Base-by-base conservation (phyloP, 1,139 yeast species). In the Scheffersomyces segobiensis region DNA sequence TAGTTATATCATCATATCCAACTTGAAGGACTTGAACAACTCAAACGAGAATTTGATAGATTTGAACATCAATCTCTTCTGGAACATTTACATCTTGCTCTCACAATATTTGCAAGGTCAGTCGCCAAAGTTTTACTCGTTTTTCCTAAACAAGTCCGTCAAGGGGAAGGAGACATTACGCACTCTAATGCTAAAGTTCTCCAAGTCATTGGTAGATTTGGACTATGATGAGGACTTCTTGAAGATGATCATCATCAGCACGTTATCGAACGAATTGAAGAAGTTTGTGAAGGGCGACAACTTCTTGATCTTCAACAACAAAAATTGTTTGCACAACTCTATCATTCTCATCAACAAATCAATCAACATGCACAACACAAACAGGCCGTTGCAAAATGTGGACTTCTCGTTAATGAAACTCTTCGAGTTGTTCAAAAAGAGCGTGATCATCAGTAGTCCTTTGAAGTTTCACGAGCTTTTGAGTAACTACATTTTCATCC, bases 321-420 rank as follows among this genome's bases (percentile, higher is more conserved):
- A 75, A 56, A 79, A 79, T 60, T 71, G 74, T 47, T 69, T 82
- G 48, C 86, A 82, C 62, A 82, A 82, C 63, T 76, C 85, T 0
- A 76, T 82, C 48, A 81, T 82, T 42, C 68, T 81, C 52, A 74
- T 81, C 39, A 81, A 81, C 62, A 79, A 79, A 64, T 75, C 80
- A 19, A 72, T 81, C 50, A 65, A 65, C 53, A 61, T 64, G 10
- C 62, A 59, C 21, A 48, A 48, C 10, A 48, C 17, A 14, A 48
- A 8, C 12, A 20, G n/a, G 14, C 24, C 14, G n/a, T 50, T 26
- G 12, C 24, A 50, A 14, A 24, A 24, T 14, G 26, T 18, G 10
- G 17, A 20, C 26, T 24, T 20, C 21, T 24, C 24, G 50, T 48
- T 48, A 12, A 42, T 57, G 17, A 61, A 67, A 49, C 62, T 76